phyloP scores from a whole-genome alignment of 257 asterid species.

The Scutellaria galericulata region DNA sequence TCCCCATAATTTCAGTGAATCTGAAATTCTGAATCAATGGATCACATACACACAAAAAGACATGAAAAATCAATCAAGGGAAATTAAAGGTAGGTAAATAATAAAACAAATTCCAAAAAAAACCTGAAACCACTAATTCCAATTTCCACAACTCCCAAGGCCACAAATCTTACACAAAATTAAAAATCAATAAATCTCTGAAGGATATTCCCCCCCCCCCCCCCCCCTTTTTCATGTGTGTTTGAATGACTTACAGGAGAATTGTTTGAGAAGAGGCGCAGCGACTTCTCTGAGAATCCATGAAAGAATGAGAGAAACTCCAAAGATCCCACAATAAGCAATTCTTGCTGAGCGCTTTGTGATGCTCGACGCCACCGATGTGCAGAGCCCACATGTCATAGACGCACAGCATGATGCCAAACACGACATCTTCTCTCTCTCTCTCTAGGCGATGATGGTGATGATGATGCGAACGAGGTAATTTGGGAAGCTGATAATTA shows the following conservation, averaged over 20 bases:
- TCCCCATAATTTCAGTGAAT: neutral
- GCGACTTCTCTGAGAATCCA: conserved; percentile 92
- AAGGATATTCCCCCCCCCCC: too few species aligned
- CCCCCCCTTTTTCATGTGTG: too few species aligned
- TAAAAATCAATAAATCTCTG: neutral
- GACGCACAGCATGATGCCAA: conserved; percentile 89
- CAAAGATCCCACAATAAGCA: conserved; percentile 86
- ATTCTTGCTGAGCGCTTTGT: conserved; percentile 85
- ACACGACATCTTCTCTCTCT: conserved; percentile 68
- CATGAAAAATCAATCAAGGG: neutral
- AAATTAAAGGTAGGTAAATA: neutral
- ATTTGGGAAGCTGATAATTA: conserved; percentile 11
- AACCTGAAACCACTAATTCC: neutral
- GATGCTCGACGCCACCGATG: conserved; percentile 91
- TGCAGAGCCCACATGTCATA: conserved; percentile 91
- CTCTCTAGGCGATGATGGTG: neutral
- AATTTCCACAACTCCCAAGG: conserved; percentile 10
- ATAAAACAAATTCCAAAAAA: conserved; percentile 6
- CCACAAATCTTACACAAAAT: conserved; percentile 24
- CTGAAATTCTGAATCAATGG: neutral
- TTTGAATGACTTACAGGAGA: conserved; percentile 56
- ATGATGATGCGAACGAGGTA: conserved; percentile 22
- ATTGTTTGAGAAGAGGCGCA: conserved; percentile 69
- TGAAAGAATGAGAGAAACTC: conserved; percentile 68
- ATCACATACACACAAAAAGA: neutral